Conservation (phyloP, 139 green algal species). For the Pleodorina starrii region DNA sequence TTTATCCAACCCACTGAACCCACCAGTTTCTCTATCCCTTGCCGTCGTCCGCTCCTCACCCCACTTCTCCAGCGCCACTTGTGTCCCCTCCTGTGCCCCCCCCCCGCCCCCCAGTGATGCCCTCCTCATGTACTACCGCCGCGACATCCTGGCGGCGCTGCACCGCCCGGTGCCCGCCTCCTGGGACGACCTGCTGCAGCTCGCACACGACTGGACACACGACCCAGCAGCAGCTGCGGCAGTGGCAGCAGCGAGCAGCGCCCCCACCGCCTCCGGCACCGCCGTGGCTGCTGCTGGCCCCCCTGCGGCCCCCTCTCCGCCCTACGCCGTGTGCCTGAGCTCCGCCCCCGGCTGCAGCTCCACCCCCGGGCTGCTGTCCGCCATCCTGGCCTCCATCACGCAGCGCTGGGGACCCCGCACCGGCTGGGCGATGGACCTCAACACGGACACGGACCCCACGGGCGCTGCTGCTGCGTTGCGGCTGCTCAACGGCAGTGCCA, state of each 20-base stretch:
- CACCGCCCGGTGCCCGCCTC: neutral
- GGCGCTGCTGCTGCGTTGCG: neutral
- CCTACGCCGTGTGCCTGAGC: conserved; percentile 31
- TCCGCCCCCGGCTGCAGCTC: neutral
- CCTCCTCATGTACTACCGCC: conserved; percentile 21
- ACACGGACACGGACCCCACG: neutral
- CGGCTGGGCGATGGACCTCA: conserved; percentile 10
- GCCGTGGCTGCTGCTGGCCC: neutral
- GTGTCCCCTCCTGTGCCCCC: no score
- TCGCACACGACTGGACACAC: neutral
- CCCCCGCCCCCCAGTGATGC: no score
- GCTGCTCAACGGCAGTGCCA: conserved; percentile 40
- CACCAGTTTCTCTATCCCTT: no score
- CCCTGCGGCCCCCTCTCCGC: neutral
- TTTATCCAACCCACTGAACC: no score
- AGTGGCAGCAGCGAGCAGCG: neutral
- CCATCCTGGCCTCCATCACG: conserved; percentile 20
- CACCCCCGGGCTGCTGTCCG: neutral
- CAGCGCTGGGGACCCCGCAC: conserved; percentile 7
- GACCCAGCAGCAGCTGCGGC: neutral
- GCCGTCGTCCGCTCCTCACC: no score
- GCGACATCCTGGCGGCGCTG: neutral
- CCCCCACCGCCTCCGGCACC: no score
- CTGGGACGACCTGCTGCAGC: conserved; percentile 1
- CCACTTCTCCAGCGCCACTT: no score